Evolutionary conservation across 192 early-diverging fungal species (phyloP), one percentile per base, ranked within the genome.

Genomic region (Coemansia sp.): DNA sequence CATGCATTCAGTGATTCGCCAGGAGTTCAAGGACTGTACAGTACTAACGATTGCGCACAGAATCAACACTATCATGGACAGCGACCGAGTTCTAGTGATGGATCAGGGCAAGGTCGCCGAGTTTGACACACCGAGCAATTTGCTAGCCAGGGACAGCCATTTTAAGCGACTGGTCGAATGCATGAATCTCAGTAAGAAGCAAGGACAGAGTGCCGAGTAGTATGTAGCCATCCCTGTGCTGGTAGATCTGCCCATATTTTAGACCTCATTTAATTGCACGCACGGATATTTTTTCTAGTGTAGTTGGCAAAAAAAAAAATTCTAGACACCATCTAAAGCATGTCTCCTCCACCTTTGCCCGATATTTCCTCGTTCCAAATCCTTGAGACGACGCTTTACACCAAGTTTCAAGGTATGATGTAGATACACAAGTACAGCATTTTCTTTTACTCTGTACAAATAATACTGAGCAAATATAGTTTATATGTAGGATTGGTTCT

Each of bases 41-140:
- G 77, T 92, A 3, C 63, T 92, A 10, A 87, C 87, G 12, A 92
- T 90, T 64, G 90, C 90, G 2, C 90, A 95, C 73, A 87, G 93
- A 42, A 67, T 92, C 16, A 85, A 90, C 65, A 92, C 91, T 1
- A 79, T 88, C 9, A 66, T 88, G 85, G 82, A 86, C 46, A 87
- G 82, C 63, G 88, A 91, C 64, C 74, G 87, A 4, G 83, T 91
- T 11, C 59, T 91, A 52, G 90, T 91, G 11, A 72, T 89, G 70
- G 83, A 82, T 12, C 64, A 66, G 10, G 79, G 79, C 27, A 54
- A 34, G 24, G 71, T 77, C 0, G 61, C 47, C 5, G 79, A 82
- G 71, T 77, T 71, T 64, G 79, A 65, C 44, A 67, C 69, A 34
- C 69, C 75, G 1, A 27, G 24, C 34, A 57, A 60, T 2, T 52